Conservation (phyloP, 202 grass and related monocot species). For the Carex arenaria region DNA sequence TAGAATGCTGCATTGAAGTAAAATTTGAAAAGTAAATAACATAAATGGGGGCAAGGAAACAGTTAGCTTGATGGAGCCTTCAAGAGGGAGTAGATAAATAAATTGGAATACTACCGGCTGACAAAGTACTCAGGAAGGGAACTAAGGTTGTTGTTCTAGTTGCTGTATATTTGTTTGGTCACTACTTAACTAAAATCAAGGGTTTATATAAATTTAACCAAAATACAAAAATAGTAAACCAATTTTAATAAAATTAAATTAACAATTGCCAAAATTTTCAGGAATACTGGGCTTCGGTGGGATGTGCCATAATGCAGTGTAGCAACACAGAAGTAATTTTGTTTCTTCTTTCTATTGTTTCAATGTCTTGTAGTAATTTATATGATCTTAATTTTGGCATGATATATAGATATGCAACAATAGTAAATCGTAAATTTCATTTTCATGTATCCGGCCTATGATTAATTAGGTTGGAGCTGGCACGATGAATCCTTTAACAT, state of each 20-base stretch:
- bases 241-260: neutral
- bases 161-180: neutral
- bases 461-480: conserved; percentile 77
- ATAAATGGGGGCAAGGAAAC: neutral
- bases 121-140: neutral
- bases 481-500: conserved; percentile 93
- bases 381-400: neutral
- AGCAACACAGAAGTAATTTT: conserved; percentile 78
- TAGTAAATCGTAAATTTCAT: neutral
- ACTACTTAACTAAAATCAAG: neutral
- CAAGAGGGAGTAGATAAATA: neutral
- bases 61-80: neutral
- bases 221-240: neutral
- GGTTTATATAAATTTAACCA: neutral
- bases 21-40: neutral
- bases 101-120: neutral
- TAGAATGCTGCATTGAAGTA: neutral
- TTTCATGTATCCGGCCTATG: neutral
- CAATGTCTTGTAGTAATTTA: neutral
- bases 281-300: conserved; percentile 97
- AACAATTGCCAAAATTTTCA: conserved; percentile 17
- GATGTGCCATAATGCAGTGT: conserved; percentile 92
- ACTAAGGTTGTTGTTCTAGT: neutral
- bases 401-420: neutral
- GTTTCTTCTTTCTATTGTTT: neutral